phyloP scores from a whole-genome alignment of 1,284 basidiomycete genomes.

The Gymnopus androsaceus region DNA sequence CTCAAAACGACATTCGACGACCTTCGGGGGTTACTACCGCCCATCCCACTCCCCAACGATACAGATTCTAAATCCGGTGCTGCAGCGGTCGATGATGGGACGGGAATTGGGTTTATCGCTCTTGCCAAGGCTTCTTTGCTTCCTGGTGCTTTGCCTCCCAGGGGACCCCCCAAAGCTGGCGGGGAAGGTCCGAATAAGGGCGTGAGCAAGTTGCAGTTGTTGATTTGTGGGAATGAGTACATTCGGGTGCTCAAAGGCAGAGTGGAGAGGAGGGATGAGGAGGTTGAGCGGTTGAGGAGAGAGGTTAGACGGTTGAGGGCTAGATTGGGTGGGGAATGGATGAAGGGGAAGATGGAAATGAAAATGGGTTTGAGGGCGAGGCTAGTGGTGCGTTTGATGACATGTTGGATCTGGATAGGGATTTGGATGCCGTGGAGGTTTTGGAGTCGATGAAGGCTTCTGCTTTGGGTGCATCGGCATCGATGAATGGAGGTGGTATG shows the following conservation, averaged over 20 bases:
- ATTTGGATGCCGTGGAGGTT: conserved; percentile 43
- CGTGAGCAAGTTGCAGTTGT: conserved; percentile 92
- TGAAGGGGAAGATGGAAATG: conserved; percentile 33
- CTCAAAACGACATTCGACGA: conserved; percentile 97
- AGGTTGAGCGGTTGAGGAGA: conserved; percentile 69
- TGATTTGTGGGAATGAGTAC: conserved; percentile 89
- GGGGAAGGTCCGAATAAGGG: conserved; percentile 90
- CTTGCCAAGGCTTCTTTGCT: conserved; percentile 49
- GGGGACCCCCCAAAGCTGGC: conserved; percentile 83
- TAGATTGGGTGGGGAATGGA: conserved; percentile 31
- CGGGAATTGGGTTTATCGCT: conserved; percentile 12
- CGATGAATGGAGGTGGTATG: background rate
- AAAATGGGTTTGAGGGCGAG: conserved; percentile 30
- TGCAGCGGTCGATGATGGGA: conserved; percentile 20
- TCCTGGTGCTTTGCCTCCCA: conserved; percentile 83
- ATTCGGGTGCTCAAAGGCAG: conserved; percentile 77
- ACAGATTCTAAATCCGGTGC: conserved; percentile 45
- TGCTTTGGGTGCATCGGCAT: background rate
- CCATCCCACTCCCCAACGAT: conserved; percentile 80
- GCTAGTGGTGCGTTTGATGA: conserved; percentile 34
- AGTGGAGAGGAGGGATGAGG: conserved; percentile 81
- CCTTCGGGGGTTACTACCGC: conserved; percentile 83
- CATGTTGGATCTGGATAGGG: conserved; percentile 41
- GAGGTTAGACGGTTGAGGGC: conserved; percentile 69
- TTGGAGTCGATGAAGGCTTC: conserved; percentile 6